Evolutionary conservation across 2,329 filamentous ascomycete species (phyloP).

Genomic region (Emericellopsis atlantica): DNA sequence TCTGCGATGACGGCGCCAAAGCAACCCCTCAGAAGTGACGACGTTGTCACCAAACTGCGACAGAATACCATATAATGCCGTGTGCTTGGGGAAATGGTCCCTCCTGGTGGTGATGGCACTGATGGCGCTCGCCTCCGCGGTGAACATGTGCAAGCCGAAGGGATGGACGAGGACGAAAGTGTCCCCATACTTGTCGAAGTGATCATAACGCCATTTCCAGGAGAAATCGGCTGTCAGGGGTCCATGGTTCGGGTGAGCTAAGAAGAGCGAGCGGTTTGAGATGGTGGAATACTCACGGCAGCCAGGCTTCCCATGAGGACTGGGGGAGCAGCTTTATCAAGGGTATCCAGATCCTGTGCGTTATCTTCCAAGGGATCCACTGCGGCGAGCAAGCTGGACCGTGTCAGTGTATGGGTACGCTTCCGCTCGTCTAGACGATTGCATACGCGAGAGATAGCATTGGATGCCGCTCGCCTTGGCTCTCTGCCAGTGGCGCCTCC

Average conservation of each 20-base stretch:
- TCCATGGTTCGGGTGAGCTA: constrained; percentile 16
- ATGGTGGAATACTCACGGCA: constrained; percentile 34
- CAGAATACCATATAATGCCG: constrained; percentile 20
- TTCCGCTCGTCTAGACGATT: background rate
- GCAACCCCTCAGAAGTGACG: constrained; percentile 52
- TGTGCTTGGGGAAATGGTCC: constrained; percentile 50
- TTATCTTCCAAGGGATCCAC: constrained; percentile 42
- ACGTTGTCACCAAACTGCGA: constrained; percentile 56
- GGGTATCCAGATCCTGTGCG: constrained; percentile 38
- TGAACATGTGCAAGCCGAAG: constrained; percentile 36
- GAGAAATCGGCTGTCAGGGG: constrained; percentile 45
- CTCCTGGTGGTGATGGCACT: constrained; percentile 52
- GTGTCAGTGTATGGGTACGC: too few relatives aligned
- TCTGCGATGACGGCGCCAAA: constrained; percentile 64
- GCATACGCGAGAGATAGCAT: constrained; percentile 42
- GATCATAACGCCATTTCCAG: constrained; percentile 40
- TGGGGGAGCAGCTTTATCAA: constrained; percentile 42
- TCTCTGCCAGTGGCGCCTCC: constrained; percentile 26
- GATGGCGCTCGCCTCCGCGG: constrained; percentile 52
- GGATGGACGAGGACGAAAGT: constrained; percentile 54
- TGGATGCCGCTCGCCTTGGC: constrained; percentile 38
- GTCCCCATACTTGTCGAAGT: constrained; percentile 49
- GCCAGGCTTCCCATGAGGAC: constrained; percentile 41
- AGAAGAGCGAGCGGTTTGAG: background rate
- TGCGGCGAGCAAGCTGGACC: constrained; percentile 32